Evolutionary conservation across 179 eudicot genomes (phyloP).

Genomic region (Spergularia azorica): DNA sequence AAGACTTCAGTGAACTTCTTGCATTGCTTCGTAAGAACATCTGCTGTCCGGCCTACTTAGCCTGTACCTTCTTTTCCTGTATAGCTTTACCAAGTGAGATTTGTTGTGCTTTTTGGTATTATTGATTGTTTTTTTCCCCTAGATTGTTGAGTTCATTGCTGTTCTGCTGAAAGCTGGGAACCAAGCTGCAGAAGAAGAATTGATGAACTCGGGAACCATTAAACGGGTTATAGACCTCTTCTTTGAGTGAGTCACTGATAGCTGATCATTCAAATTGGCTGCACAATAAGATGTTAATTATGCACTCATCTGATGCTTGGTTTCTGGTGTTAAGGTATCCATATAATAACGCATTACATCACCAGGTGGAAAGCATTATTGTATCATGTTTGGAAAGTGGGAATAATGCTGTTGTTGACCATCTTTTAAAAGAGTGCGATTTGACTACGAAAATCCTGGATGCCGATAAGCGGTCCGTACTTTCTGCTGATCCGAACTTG

Average conservation of each 20-base stretch:
- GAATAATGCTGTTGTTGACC: conserved; percentile 57
- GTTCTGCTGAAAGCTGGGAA: conserved; percentile 80
- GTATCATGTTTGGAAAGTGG: conserved; percentile 82
- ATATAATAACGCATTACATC: conserved; percentile 87
- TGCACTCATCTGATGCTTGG: conserved; percentile 2
- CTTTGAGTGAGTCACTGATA: conserved; percentile 73
- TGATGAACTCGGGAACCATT: conserved; percentile 84
- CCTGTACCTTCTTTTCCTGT: neutral
- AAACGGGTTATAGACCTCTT: conserved; percentile 74
- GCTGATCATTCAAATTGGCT: neutral
- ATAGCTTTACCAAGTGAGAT: neutral
- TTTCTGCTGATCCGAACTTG: conserved; percentile 59
- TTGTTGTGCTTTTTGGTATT: neutral
- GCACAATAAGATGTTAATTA: conserved; percentile 1
- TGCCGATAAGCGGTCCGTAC: conserved; percentile 58
- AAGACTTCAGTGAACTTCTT: neutral
- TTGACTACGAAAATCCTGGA: conserved; percentile 65
- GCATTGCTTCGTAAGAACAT: neutral
- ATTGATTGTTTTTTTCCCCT: conserved; percentile 4
- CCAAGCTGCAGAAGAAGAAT: conserved; percentile 80
- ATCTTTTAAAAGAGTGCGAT: conserved; percentile 71
- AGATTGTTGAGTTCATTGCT: conserved; percentile 96
- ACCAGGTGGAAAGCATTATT: conserved; percentile 92
- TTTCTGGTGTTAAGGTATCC: conserved; percentile 65
- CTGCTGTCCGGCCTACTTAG: neutral